Evolutionary conservation across 345 rosid species (phyloP), one percentile per base, ranked within the genome.

Genomic region (Arabidopsis arenosa): DNA sequence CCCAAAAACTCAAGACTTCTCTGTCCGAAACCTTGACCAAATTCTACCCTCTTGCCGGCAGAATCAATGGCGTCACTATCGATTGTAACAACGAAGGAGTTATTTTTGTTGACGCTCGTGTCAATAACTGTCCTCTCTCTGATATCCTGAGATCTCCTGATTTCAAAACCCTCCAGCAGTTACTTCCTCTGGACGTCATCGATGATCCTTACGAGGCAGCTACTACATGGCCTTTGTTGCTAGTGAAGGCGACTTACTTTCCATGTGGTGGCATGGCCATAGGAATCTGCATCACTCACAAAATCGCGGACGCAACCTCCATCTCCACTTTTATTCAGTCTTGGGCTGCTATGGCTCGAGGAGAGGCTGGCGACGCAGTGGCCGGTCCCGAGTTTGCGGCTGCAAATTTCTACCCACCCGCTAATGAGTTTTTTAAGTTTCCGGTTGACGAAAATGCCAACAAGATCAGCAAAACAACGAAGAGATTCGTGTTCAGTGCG

Each of bases 11-110:
- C 69, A 87, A 79, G 75, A 63, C 70, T 49, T 89, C 87, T 63
- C 55, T 86, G 10, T 82, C 91, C 2, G 28, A 83, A 70, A 79
- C 75, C 63, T 79, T 89, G 54, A 61, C 75, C 43, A 76, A 32
- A 10, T 86, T 79, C 81, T 84, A 85, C 79, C 90, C 86, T 4
- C 62, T 87, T 4, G 86, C 91, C 0, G 94, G 90, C 5, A 71
- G 76, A 39, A 72, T 87, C 63, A 85, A 79, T 32, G 79, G 82
- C 11, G 53, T 48, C 13, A 73, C 70, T 2, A 37, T 84, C 6
- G 82, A 82, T 2, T 85, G 90, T 28, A 75, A 79, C 33, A 85
- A 87, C 63, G 64, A 75, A 15, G 90, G 90, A 47, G 78, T 74
- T 10, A 33, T 73, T 6, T 83, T 49, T 51, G 59, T 72, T 0